Percentiles rank a stretch among this genome's conserved stretches.
phyloP scores from a whole-genome alignment of 164 flowering plant genomes.

The Magnolia kwangsiensis region DNA sequence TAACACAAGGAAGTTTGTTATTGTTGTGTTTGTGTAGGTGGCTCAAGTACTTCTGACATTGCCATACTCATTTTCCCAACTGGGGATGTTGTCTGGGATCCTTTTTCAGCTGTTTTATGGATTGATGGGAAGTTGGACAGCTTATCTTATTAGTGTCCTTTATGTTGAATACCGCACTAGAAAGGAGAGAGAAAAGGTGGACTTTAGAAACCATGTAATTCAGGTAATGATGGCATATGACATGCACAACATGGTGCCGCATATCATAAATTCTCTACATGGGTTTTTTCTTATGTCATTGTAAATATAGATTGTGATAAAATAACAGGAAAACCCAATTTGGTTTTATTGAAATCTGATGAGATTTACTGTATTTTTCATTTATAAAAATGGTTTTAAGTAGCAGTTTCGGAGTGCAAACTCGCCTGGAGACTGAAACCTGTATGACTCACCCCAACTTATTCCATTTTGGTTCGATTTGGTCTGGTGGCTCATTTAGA shows the following conservation, averaged over 20 bases:
- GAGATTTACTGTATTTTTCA: neutral
- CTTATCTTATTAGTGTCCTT: constrained; percentile 64
- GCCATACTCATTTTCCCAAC: constrained; percentile 73
- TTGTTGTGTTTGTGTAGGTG: constrained; percentile 33
- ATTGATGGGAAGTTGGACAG: constrained; percentile 72
- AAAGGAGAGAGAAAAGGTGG: constrained; percentile 65
- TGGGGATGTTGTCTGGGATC: constrained; percentile 72
- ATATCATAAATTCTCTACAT: neutral
- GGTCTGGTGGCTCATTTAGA: too few species aligned
- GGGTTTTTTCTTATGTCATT: neutral
- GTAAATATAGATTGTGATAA: neutral
- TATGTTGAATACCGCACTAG: constrained; percentile 70
- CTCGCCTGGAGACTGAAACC: neutral
- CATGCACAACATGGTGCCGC: neutral
- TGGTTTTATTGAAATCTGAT: neutral
- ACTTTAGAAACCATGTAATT: constrained; percentile 76
- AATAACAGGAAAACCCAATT: neutral
- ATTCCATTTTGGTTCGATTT: neutral
- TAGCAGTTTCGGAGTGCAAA: too few species aligned
- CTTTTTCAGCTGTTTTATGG: constrained; percentile 68
- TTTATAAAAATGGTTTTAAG: too few species aligned
- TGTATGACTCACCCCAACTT: neutral
- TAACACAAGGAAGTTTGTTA: neutral
- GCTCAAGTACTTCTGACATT: constrained; percentile 71
- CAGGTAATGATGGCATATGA: constrained; percentile 38